These are phyloP conservation scores for Schoenoplectus tabernaemontani DNA, from an alignment of 202 grass and related monocot species.

Conservation along the genomic window DNA sequence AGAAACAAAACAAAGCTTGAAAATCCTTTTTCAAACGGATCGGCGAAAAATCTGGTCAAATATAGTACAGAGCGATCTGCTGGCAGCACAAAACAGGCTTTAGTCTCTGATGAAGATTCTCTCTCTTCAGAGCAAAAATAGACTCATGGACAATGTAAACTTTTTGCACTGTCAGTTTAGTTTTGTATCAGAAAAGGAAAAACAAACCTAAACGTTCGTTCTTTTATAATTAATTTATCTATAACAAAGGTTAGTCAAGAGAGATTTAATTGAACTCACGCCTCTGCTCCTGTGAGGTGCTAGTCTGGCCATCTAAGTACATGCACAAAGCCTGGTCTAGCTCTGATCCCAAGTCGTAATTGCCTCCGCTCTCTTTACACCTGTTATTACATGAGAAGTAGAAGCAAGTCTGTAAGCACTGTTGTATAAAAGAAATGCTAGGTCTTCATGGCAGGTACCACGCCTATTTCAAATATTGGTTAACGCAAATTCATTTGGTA, in stretches of 20 bases:
- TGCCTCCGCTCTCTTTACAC: conserved; percentile 57
- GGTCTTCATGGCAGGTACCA: no score
- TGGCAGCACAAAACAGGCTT: conserved; percentile 27
- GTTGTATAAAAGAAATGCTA: no score
- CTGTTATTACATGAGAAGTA: conserved; percentile 30
- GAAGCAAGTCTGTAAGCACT: neutral
- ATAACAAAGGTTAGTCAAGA: no score
- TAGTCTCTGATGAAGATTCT: conserved; percentile 29
- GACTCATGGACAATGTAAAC: conserved; percentile 6
- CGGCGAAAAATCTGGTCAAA: conserved; percentile 32
- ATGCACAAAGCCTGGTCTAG: conserved; percentile 83
- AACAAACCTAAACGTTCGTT: neutral
- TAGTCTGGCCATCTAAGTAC: conserved; percentile 59
- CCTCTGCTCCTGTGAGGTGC: conserved; percentile 64
- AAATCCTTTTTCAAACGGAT: conserved; percentile 12
- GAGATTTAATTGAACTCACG: conserved; percentile 47
- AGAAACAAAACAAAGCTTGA: conserved; percentile 13
- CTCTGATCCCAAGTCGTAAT: conserved; percentile 78
- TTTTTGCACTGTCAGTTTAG: conserved; percentile 18
- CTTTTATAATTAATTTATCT: neutral
- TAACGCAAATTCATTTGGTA: no score
- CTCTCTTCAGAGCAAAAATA: conserved; percentile 7
- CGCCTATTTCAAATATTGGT: no score
- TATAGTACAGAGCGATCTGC: conserved; percentile 27
- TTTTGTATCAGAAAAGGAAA: conserved; percentile 21